Percentiles rank a stretch among this genome's conserved stretches.
Evolutionary conservation across 805 yeast genomes (phyloP).

Genomic region (Sugiyamaella floridensis): DNA sequence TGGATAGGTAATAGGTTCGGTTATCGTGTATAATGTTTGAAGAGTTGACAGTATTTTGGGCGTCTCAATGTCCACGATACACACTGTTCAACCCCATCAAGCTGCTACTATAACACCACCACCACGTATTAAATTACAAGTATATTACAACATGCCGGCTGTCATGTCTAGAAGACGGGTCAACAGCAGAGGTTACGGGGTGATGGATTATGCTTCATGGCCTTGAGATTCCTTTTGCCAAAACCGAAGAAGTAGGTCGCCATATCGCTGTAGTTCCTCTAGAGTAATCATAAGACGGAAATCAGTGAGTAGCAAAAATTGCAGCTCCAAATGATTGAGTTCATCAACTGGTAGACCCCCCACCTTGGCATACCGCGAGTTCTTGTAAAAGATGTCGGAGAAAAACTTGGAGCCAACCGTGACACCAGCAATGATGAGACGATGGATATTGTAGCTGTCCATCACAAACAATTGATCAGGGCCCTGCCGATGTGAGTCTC

Average conservation of each 20-base stretch:
- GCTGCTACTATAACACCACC: background rate
- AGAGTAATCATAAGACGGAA: slow-evolving; percentile 80
- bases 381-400: slow-evolving; percentile 89
- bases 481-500: background rate
- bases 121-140: background rate
- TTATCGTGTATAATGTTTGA: no score
- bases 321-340: slow-evolving; percentile 84
- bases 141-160: background rate
- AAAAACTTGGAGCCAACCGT: slow-evolving; percentile 94
- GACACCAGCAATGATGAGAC: slow-evolving; percentile 87
- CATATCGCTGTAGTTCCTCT: slow-evolving; percentile 87
- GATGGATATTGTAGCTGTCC: slow-evolving; percentile 93
- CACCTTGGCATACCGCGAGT: slow-evolving; percentile 84
- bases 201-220: background rate
- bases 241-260: slow-evolving; percentile 74
- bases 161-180: background rate
- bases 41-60: no score
- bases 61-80: no score
- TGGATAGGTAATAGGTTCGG: no score
- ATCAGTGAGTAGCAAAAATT: slow-evolving; percentile 76
- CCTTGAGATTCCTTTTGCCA: slow-evolving; percentile 46
- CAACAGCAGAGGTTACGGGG: no score
- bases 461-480: slow-evolving; percentile 68
- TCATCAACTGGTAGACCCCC: slow-evolving; percentile 94
- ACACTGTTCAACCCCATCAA: no score